Evolutionary conservation across 2,329 filamentous ascomycete genomes (phyloP).

Genomic region (Magnaporthiopsis incrustans): DNA sequence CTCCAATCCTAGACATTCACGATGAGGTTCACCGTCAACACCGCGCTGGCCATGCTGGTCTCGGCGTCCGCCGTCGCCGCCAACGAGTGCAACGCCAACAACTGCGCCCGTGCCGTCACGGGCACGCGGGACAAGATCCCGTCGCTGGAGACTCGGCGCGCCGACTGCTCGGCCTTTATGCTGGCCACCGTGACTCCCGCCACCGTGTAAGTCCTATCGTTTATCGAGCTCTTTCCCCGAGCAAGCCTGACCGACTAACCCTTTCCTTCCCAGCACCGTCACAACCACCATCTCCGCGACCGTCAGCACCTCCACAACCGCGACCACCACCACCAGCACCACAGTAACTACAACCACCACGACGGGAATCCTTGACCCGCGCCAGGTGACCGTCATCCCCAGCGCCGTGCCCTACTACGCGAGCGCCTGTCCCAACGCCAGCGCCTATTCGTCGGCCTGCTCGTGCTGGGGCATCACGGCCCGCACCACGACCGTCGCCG

Average conservation of each 20-base stretch:
- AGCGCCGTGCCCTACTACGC: slow-evolving; percentile 6
- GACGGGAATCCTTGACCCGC: background rate
- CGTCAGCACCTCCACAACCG: background rate
- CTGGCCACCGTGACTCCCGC: slow-evolving; percentile 3
- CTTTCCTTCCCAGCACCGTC: background rate
- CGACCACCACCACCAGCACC: background rate
- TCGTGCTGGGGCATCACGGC: slow-evolving; percentile 5
- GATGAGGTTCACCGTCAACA: background rate
- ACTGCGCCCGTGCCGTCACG: slow-evolving; percentile 5
- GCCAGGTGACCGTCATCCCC: slow-evolving; percentile 3
- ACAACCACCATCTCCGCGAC: background rate
- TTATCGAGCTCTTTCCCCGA: no score
- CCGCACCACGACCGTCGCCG: background rate
- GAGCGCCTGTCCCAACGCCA: background rate
- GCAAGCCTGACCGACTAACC: no score
- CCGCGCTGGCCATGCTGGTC: background rate
- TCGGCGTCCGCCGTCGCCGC: background rate
- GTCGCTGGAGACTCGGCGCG: background rate
- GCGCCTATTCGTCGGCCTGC: slow-evolving; percentile 4
- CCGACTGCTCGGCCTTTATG: slow-evolving; percentile 7
- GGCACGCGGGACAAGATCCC: background rate
- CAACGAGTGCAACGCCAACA: background rate
- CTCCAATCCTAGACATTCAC: background rate
- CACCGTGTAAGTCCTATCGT: background rate
- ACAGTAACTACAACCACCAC: background rate